These are phyloP conservation scores for Colletotrichum musicola DNA, from an alignment of 2,329 filamentous ascomycete genomes.

Conservation along the genomic window DNA sequence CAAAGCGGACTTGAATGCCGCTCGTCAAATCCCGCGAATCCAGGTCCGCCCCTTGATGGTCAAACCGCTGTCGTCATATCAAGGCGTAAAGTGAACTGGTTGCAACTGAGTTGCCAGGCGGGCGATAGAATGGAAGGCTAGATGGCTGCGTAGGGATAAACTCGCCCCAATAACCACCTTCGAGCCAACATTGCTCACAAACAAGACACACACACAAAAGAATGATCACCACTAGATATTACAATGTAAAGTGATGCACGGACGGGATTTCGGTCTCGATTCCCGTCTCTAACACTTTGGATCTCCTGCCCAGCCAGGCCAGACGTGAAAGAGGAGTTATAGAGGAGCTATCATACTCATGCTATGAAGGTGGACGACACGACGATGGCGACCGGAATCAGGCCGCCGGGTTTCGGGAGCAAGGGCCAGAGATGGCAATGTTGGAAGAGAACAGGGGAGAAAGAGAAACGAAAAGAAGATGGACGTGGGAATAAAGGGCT, in stretches of 20 bases:
- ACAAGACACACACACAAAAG: background rate
- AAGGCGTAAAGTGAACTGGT: no score
- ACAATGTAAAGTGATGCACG: background rate
- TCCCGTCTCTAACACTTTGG: background rate
- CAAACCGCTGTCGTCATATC: no score
- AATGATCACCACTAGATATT: background rate
- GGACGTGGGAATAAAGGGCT: background rate
- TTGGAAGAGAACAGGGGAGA: background rate
- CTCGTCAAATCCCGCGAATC: background rate
- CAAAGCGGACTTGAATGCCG: slow-evolving; percentile 1
- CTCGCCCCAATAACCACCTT: no score
- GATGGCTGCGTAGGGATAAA: background rate
- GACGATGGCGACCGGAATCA: background rate
- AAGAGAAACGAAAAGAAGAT: background rate
- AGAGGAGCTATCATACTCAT: background rate
- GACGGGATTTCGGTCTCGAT: background rate
- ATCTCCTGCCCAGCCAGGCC: background rate
- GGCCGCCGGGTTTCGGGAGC: background rate
- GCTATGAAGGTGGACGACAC: background rate
- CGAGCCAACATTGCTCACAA: background rate
- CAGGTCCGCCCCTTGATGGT: no score
- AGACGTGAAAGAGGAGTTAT: background rate
- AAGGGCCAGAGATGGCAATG: background rate
- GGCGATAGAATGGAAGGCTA: background rate
- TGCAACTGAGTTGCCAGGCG: background rate